A percentile compares a stretch with the other conserved stretches of the same genome.
These are phyloP conservation scores for Plenodomus tracheiphilus DNA, from an alignment of 2,329 filamentous ascomycete genomes.

Conservation along the genomic window DNA sequence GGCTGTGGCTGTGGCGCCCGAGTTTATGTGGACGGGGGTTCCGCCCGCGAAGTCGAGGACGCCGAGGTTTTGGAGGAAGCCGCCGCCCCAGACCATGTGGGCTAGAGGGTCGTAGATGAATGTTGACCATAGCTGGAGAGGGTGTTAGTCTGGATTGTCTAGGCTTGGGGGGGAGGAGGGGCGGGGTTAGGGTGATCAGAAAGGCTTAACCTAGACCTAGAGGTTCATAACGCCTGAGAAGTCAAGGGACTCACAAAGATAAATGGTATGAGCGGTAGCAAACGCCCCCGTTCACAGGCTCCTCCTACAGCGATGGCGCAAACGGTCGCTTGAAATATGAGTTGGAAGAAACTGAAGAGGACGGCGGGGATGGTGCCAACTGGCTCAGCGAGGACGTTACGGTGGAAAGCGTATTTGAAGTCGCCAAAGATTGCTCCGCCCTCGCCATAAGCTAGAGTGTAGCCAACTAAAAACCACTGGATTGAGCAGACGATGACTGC, in stretches of 20 bases:
- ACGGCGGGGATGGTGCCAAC: conserved; percentile 56
- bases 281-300: conserved; percentile 52
- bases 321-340: conserved; percentile 56
- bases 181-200: no score
- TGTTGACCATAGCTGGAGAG: conserved; percentile 56
- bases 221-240: no score
- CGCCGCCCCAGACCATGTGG: conserved; percentile 55
- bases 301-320: conserved; percentile 57
- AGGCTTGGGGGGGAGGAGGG: no score
- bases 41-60: conserved; percentile 54
- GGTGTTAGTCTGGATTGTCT: no score
- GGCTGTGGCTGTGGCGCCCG: conserved; percentile 49
- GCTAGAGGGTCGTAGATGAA: conserved; percentile 54
- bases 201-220: no score
- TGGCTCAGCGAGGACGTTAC: conserved; percentile 52
- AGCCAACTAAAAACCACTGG: conserved; percentile 56
- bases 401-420: conserved; percentile 52
- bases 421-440: conserved; percentile 52
- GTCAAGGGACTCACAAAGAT: no score
- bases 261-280: conserved; percentile 53
- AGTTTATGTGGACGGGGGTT: conserved; percentile 42
- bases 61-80: conserved; percentile 50
- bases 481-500: conserved; percentile 54
- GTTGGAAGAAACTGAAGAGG: conserved; percentile 57
- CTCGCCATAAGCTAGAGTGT: conserved; percentile 55